Evolutionary conservation across 805 yeast genomes (phyloP), one percentile per base, ranked within the genome.

Genomic region (Wickerhamomyces queroliae): DNA sequence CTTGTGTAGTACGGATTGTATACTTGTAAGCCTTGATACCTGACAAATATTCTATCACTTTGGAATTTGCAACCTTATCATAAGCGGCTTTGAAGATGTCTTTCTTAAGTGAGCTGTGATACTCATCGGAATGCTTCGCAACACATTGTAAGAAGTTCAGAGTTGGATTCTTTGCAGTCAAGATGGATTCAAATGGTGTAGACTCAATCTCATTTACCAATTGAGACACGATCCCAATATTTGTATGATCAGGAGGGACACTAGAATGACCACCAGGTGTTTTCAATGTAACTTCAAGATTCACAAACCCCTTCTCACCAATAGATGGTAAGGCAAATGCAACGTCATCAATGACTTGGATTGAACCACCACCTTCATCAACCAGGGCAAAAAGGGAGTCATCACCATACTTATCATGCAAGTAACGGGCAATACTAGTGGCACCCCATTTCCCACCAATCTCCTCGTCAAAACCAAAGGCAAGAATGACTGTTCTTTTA

Each of bases 401-500:
- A 15, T 53, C 47, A 5, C 93, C 93, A 50, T 75, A 80, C 40
- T 70, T 67, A 16, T 72, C 66, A 17, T 66, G 56, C 32, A 85
- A 54, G 35, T 63, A 58, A 34, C 66, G 43, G 17, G 72, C 67
- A 20, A 84, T 62, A n/a, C 59, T 43, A 1, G 50, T 42, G 4
- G 93, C 93, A 38, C 91, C 90, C 7, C 64, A 58, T 16, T 47
- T 42, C 5, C 95, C 95, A 27, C 75, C 67, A 28, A 74, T 70
- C 55, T 84, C 95, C 62, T 84, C 95, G 54, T 85, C 93, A 48
- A 72, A 80, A 0, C 95, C 95, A 56, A 80, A 75, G 0, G 83
- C 78, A 3, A 80, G 56, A 19, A 85, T 48, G 18, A 83, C 57
- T 2, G 83, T 70, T 55, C 91, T 72, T 39, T 66, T 53, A 7